Percentiles rank a stretch among this genome's conserved stretches.
Evolutionary conservation across 306 rosid species (phyloP).

Genomic region (Alnus glutinosa): DNA sequence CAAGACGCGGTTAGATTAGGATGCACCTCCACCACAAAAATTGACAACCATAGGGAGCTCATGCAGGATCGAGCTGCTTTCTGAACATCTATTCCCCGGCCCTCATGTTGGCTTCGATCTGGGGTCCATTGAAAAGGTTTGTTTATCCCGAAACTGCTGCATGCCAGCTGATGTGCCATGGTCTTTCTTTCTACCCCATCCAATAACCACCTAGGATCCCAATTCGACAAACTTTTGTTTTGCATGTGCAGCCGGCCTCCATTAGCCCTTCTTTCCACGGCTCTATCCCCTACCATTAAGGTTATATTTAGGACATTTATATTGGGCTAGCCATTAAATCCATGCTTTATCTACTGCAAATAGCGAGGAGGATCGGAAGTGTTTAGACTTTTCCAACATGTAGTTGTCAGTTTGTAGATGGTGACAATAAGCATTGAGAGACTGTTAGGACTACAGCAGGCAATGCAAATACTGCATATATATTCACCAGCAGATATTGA

Average conservation of each 20-base stretch:
- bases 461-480: background rate
- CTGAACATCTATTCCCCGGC: background rate
- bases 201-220: background rate
- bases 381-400: background rate
- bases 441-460: background rate
- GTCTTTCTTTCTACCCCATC: background rate
- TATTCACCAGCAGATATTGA: background rate
- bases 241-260: too few relatives aligned
- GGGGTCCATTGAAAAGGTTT: background rate
- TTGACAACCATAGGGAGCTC: too few relatives aligned
- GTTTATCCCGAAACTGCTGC: background rate
- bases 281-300: background rate
- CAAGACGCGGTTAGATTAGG: slow-evolving; percentile 14
- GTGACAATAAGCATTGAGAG: background rate
- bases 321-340: too few relatives aligned
- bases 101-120: background rate
- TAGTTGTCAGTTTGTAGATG: background rate
- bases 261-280: background rate
- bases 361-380: too few relatives aligned
- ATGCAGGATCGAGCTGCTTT: background rate
- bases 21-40: slow-evolving; percentile 32
- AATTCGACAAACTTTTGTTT: background rate
- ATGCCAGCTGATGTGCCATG: background rate
- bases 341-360: too few relatives aligned
- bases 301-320: too few relatives aligned